These are phyloP conservation scores for Arthrobotrys sphaeroides DNA, from an alignment of 2,329 filamentous ascomycete species.

Conservation along the genomic window DNA sequence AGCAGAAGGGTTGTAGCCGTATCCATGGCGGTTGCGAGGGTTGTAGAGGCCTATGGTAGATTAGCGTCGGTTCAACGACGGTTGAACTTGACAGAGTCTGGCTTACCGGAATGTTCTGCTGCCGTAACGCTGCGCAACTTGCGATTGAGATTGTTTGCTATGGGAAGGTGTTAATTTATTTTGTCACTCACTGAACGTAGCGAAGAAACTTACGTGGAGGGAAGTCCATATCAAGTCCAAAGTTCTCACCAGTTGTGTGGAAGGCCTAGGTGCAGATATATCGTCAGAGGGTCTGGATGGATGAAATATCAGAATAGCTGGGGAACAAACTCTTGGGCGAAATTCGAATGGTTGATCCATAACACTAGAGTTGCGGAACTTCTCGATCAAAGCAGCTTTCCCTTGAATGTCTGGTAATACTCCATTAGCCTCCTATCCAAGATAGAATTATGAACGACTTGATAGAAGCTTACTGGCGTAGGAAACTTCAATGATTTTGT, in stretches of 20 bases:
- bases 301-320: neutral
- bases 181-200: neutral
- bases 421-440: neutral
- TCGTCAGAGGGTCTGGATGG: neutral
- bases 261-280: constrained; percentile 4
- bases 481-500: constrained; percentile 88
- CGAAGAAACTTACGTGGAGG: constrained; percentile 28
- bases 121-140: constrained; percentile 35
- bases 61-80: neutral
- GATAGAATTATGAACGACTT: neutral
- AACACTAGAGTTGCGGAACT: constrained; percentile 95
- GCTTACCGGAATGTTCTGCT: constrained; percentile 34
- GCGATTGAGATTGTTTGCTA: constrained; percentile 36
- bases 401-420: constrained; percentile 79
- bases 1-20: neutral
- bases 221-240: constrained; percentile 27
- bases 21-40: neutral
- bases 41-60: constrained; percentile 20
- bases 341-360: constrained; percentile 87
- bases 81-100: neutral
- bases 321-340: constrained; percentile 76
- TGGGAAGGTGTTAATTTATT: neutral
- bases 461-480: constrained; percentile 79
- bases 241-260: constrained; percentile 1
- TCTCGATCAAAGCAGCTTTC: constrained; percentile 86